These are phyloP conservation scores for Aspergillus novofumigatus DNA, from an alignment of 2,329 filamentous ascomycete species.

Conservation along the genomic window DNA sequence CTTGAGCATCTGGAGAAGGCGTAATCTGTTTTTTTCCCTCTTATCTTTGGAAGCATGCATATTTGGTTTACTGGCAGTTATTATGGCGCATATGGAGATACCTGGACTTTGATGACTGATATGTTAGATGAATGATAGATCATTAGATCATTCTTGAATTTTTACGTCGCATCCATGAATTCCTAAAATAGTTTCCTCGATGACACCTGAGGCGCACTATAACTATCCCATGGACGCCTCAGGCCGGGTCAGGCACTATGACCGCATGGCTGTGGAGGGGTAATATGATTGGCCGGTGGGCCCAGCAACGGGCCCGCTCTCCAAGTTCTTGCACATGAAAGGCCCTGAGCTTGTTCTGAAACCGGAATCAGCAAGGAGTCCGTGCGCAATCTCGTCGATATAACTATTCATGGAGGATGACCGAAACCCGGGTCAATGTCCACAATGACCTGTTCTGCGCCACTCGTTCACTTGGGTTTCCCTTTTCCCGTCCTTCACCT, in stretches of 20 bases:
- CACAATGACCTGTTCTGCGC: neutral
- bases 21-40: neutral
- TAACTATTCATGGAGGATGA: too few relatives aligned
- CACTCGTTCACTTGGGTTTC: neutral
- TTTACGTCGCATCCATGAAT: neutral
- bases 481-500: neutral
- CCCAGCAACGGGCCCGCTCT: neutral
- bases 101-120: neutral
- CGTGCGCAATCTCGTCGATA: neutral
- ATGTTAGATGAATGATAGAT: neutral
- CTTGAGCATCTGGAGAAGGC: slow-evolving; percentile 21
- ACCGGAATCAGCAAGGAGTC: neutral
- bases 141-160: neutral
- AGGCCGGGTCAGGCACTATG: neutral
- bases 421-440: neutral
- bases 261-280: neutral
- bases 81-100: neutral
- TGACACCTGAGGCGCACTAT: neutral
- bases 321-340: neutral
- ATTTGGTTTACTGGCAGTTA: neutral
- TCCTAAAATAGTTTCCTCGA: neutral
- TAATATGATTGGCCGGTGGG: neutral
- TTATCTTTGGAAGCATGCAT: neutral
- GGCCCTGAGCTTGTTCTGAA: neutral
- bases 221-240: neutral